Conservation (phyloP, 2,329 filamentous ascomycete genomes). For the Sclerotinia minor region DNA sequence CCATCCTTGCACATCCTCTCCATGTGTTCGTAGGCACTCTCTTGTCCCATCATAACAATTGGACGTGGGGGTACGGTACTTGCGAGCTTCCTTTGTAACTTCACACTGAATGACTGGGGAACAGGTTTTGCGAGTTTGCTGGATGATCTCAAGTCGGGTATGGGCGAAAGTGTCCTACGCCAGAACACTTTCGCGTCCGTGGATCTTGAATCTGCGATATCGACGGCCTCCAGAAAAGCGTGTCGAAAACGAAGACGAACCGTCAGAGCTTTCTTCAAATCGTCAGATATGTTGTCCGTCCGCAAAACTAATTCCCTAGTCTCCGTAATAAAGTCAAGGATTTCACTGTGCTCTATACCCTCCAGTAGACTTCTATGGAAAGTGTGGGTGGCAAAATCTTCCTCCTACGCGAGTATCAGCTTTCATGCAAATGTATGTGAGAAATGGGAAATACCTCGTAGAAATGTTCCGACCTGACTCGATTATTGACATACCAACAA, state of each 20-base stretch:
- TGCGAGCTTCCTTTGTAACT: constrained; percentile 86
- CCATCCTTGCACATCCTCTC: constrained; percentile 71
- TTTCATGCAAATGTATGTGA: background rate
- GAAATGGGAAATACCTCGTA: constrained; percentile 66
- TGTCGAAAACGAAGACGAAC: constrained; percentile 67
- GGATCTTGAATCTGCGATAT: constrained; percentile 53
- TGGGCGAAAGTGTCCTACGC: constrained; percentile 44
- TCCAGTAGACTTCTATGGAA: constrained; percentile 79
- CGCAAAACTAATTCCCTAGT: constrained; percentile 38
- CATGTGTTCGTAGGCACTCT: constrained; percentile 70
- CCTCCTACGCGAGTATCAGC: constrained; percentile 61
- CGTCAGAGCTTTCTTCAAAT: constrained; percentile 56
- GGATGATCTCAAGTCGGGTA: constrained; percentile 60
- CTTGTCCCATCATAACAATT: constrained; percentile 74
- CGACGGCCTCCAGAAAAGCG: constrained; percentile 56
- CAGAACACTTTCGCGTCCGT: constrained; percentile 46
- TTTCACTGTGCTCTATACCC: constrained; percentile 52
- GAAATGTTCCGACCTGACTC: constrained; percentile 79
- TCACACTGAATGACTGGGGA: constrained; percentile 80
- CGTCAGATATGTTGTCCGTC: constrained; percentile 40
- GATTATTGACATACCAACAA: constrained; percentile 74
- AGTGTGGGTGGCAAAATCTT: constrained; percentile 92
- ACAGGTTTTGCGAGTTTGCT: constrained; percentile 64
- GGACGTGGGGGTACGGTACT: constrained; percentile 92
- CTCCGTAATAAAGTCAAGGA: constrained; percentile 39